Evolutionary conservation across 192 early-diverging fungal species (phyloP).

Genomic region (Gigaspora rosea): DNA sequence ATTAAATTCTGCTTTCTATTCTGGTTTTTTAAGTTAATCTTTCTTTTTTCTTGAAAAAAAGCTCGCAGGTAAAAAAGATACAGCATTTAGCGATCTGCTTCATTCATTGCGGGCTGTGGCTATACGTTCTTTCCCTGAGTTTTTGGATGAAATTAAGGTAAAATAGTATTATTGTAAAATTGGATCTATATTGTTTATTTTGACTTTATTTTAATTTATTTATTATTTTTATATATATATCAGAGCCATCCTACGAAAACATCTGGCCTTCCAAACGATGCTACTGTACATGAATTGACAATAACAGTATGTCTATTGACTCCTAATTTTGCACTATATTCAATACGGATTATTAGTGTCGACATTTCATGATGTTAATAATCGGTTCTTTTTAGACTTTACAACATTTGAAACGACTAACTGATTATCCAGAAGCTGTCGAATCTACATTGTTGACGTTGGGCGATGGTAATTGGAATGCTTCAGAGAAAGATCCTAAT

Average conservation of each 20-base stretch:
- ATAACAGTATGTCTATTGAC: slow-evolving; percentile 59
- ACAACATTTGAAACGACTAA: slow-evolving; percentile 63
- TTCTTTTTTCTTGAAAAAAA: slow-evolving; percentile 13
- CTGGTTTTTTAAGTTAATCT: neutral
- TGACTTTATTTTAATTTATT: neutral
- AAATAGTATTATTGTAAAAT: neutral
- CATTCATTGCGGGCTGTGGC: slow-evolving; percentile 52
- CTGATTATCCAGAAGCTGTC: slow-evolving; percentile 55
- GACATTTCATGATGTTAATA: neutral
- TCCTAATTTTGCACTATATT: neutral
- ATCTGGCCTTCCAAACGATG: slow-evolving; percentile 62
- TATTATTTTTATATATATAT: neutral
- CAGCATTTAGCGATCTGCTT: slow-evolving; percentile 48
- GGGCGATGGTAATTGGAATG: slow-evolving; percentile 62
- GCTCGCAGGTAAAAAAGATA: slow-evolving; percentile 47
- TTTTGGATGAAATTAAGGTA: slow-evolving; percentile 73
- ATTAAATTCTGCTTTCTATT: neutral
- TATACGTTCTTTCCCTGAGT: slow-evolving; percentile 63
- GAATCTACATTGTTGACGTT: slow-evolving; percentile 54
- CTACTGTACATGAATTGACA: slow-evolving; percentile 82
- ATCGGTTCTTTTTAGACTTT: slow-evolving; percentile 49
- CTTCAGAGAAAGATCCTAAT: slow-evolving; percentile 37
- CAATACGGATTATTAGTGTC: neutral
- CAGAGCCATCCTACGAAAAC: slow-evolving; percentile 6
- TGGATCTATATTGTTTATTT: neutral